Evolutionary conservation across 768 basidiomycete genomes (phyloP).

Genomic region (Leccinum subtestaceum): DNA sequence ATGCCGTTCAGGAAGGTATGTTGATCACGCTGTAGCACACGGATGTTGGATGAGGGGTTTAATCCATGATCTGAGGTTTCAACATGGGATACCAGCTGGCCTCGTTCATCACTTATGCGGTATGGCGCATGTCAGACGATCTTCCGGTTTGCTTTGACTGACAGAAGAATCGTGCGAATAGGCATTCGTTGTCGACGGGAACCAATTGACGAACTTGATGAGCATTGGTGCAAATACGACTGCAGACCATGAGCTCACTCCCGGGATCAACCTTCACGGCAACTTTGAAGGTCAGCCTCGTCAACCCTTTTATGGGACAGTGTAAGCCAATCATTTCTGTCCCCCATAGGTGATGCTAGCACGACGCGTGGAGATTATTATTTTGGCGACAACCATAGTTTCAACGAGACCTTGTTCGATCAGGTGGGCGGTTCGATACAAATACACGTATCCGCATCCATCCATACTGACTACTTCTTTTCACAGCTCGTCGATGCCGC

Average conservation of each 20-base stretch:
- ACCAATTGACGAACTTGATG: slow-evolving; percentile 30
- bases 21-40: not conserved
- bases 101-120: slow-evolving; percentile 18
- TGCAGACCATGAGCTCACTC: slow-evolving; percentile 8
- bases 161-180: slow-evolving; percentile 4
- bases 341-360: slow-evolving; percentile 19
- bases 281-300: slow-evolving; percentile 23
- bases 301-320: not conserved
- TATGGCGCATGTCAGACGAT: slow-evolving; percentile 1
- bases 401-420: slow-evolving; percentile 27
- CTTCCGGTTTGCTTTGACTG: not conserved
- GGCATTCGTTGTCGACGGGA: slow-evolving; percentile 27
- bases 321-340: not conserved
- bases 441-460: accelerated
- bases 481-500: slow-evolving; percentile 17
- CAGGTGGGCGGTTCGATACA: slow-evolving; percentile 4
- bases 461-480: not conserved
- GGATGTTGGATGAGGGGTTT: not conserved
- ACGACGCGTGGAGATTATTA: slow-evolving; percentile 27
- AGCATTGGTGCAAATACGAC: slow-evolving; percentile 25
- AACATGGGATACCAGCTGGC: slow-evolving; percentile 26
- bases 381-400: slow-evolving; percentile 23
- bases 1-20: slow-evolving; percentile 22
- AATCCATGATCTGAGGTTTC: slow-evolving; percentile 11
- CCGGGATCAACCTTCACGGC: slow-evolving; percentile 23